Percentiles rank a stretch among this genome's conserved stretches.
Evolutionary conservation across 2,329 filamentous ascomycete genomes (phyloP).

Genomic region (Didymella pomorum): DNA sequence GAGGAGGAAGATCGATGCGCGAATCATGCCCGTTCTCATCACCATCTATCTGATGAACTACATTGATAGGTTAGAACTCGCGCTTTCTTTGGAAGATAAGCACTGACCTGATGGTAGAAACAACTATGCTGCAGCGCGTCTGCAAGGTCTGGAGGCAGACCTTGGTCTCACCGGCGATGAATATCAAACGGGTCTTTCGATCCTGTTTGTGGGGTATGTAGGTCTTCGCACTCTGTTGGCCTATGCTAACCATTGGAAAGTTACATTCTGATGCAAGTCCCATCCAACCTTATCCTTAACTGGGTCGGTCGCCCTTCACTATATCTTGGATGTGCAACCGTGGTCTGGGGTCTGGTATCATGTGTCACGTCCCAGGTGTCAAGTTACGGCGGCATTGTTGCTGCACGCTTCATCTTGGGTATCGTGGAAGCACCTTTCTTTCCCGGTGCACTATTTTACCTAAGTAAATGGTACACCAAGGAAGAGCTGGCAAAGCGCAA

Average conservation of each 20-base stretch:
- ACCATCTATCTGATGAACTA: slow-evolving; percentile 43
- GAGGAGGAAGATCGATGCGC: slow-evolving; percentile 41
- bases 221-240: neutral
- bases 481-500: slow-evolving; percentile 61
- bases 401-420: slow-evolving; percentile 53
- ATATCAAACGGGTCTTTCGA: slow-evolving; percentile 26
- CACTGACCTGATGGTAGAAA: slow-evolving; percentile 25
- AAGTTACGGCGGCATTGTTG: slow-evolving; percentile 53
- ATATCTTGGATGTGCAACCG: slow-evolving; percentile 61
- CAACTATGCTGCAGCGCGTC: slow-evolving; percentile 38
- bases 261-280: slow-evolving; percentile 69
- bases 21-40: slow-evolving; percentile 40
- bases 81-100: neutral
- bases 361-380: slow-evolving; percentile 59
- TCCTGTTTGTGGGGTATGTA: slow-evolving; percentile 68
- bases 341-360: slow-evolving; percentile 53
- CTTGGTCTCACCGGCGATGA: slow-evolving; percentile 30
- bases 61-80: slow-evolving; percentile 28
- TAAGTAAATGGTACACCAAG: slow-evolving; percentile 60
- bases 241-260: slow-evolving; percentile 32
- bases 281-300: slow-evolving; percentile 67
- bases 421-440: slow-evolving; percentile 38
- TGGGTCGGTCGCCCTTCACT: slow-evolving; percentile 61
- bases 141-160: slow-evolving; percentile 36
- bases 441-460: slow-evolving; percentile 34